Conservation (phyloP, 768 basidiomycete genomes). For the Collybia mongolica region DNA sequence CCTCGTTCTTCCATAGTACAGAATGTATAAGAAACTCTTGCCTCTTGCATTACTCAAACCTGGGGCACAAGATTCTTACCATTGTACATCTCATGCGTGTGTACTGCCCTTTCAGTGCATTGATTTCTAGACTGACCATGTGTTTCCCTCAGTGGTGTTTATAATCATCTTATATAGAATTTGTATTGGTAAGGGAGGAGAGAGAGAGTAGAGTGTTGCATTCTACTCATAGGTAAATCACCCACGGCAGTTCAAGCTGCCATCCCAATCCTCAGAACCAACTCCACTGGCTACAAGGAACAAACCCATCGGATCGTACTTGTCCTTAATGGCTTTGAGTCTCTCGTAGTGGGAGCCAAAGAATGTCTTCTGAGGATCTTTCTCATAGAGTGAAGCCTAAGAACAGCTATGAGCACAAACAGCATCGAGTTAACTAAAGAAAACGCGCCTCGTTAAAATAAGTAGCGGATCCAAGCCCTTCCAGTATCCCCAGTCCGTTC, state of each 20-base stretch:
- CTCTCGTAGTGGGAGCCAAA: constrained; percentile 42
- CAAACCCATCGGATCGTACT: constrained; percentile 41
- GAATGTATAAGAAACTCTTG: no score
- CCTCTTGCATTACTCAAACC: no score
- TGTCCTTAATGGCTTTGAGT: constrained; percentile 39
- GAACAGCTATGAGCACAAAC: not conserved
- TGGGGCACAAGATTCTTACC: no score
- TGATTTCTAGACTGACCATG: no score
- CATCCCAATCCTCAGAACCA: constrained; percentile 51
- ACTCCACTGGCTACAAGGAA: constrained; percentile 47
- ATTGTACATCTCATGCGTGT: no score
- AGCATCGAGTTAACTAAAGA: not conserved
- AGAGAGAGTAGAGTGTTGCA: no score
- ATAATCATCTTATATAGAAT: no score
- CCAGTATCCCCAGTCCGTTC: constrained; percentile 18
- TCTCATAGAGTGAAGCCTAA: constrained; percentile 42
- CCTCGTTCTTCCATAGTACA: no score
- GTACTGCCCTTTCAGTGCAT: no score
- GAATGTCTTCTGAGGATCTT: constrained; percentile 37
- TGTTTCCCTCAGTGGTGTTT: no score
- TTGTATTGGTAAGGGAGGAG: no score
- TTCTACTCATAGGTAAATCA: no score
- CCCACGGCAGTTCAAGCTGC: not conserved
- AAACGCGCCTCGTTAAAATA: constrained; percentile 46
- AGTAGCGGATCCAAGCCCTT: constrained; percentile 30